Evolutionary conservation across 768 basidiomycete species (phyloP), one percentile per base, ranked within the genome.

Genomic region (Podaxis sp.): DNA sequence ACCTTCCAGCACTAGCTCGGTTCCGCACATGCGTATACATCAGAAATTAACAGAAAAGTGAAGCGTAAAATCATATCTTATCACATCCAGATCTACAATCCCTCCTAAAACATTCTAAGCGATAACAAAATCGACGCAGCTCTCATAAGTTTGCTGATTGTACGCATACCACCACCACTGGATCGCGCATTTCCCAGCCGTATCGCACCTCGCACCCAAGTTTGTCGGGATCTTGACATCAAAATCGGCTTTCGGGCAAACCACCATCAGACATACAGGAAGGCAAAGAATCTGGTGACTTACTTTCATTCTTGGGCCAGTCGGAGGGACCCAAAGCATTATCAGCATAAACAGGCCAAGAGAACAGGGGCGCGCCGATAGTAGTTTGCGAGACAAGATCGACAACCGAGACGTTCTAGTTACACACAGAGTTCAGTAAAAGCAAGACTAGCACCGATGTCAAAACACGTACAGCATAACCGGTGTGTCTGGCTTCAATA

Each of bases 141-240:
- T 75, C 67, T 74, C 67, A 55, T 74, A 76, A 0, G 74, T 73
- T 64, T 75, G 72, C 27, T 62, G 59, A 57, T 71, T 72, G 40
- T 62, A 66, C 0, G 56, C 69, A 56, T 67, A 72, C 73, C 72
- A 76, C 70, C 70, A 75, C 74, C 76, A 77, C 60, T 76, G 75
- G 61, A 76, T 73, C 9, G 74, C 74, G 40, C 75, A 77, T 9
- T 67, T 65, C 4, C 73, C 75, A 6, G 66, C 63, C 7, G 59
- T 66, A 10, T 64, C 54, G 61, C 73, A 77, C 54, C 66, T 63
- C 14, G 66, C 63, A 3, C 70, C 72, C 23, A 75, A 65, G 61
- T 74, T 61, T 2, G 62, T 52, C 51, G 51, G 55, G 21, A 58
- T 52, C 70, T 69, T 71, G 42, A 74, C 67, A 9, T 63, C 63